These are phyloP conservation scores for Phaeoacremonium minimum DNA, from an alignment of 2,329 filamentous ascomycete genomes.

Conservation along the genomic window DNA sequence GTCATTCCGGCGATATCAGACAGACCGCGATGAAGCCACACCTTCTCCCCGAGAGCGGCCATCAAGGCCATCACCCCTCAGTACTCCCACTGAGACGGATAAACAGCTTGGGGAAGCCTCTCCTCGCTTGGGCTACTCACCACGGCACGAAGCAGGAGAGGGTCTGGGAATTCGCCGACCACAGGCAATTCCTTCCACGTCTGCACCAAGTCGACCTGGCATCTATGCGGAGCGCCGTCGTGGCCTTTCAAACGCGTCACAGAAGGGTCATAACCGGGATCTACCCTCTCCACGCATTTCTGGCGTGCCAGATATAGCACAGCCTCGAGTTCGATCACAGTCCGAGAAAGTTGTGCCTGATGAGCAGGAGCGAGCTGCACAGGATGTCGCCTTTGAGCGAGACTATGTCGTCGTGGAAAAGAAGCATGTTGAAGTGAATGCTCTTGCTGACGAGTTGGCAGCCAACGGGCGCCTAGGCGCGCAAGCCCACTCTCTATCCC, in stretches of 20 bases:
- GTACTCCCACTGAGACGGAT: conserved; percentile 31
- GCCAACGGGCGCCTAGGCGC: conserved; percentile 67
- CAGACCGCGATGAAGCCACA: conserved; percentile 28
- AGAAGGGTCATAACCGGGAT: conserved; percentile 26
- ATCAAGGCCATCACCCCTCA: conserved; percentile 36
- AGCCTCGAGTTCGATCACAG: conserved; percentile 23
- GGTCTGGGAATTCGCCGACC: conserved; percentile 50
- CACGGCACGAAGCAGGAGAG: conserved; percentile 40
- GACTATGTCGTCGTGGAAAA: conserved; percentile 98
- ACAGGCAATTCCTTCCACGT: conserved; percentile 38
- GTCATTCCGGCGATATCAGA: conserved; percentile 32
- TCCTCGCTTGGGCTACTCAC: conserved; percentile 33
- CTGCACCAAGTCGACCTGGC: conserved; percentile 38
- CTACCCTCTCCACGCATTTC: conserved; percentile 19
- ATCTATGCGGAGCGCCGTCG: conserved; percentile 31
- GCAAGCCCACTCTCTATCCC: conserved; percentile 39
- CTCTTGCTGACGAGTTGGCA: conserved; percentile 90
- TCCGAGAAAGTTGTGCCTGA: conserved; percentile 17
- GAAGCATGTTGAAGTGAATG: conserved; percentile 91
- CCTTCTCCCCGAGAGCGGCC: conserved; percentile 36
- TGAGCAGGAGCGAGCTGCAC: conserved; percentile 68
- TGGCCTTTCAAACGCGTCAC: conserved; percentile 33
- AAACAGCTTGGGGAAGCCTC: conserved; percentile 20
- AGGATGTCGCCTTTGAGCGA: conserved; percentile 85
- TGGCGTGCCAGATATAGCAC: conserved; percentile 60